Percentiles rank a stretch among this genome's conserved stretches.
Conservation (phyloP, 2,329 filamentous ascomycete species). For the Xylariaceae sp. region DNA sequence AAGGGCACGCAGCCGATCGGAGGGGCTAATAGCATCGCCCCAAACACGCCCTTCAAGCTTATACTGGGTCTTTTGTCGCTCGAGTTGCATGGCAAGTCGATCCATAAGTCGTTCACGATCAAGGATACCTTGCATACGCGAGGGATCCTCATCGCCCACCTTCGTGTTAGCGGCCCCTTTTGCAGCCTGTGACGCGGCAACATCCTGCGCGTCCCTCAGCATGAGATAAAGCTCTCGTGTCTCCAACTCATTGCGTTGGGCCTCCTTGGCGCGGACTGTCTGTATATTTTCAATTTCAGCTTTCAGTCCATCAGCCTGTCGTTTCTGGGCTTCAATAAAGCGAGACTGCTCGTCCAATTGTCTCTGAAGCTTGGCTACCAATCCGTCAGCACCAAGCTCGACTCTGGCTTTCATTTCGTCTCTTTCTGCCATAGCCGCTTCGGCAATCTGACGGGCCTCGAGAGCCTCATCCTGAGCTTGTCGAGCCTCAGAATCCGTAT, state of each 20-base stretch:
- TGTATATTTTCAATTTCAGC: slow-evolving; percentile 84
- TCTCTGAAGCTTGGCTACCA: slow-evolving; percentile 87
- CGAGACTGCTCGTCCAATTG: slow-evolving; percentile 89
- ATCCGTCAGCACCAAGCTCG: slow-evolving; percentile 84
- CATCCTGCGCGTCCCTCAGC: slow-evolving; percentile 94
- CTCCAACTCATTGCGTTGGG: slow-evolving; percentile 92
- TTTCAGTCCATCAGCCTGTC: slow-evolving; percentile 83
- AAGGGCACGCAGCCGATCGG: slow-evolving; percentile 83
- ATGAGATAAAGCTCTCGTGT: slow-evolving; percentile 96
- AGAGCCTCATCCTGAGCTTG: slow-evolving; percentile 88
- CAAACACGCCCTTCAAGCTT: slow-evolving; percentile 93
- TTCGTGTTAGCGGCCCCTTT: slow-evolving; percentile 50
- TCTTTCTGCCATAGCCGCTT: slow-evolving; percentile 90
- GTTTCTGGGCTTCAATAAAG: slow-evolving; percentile 81
- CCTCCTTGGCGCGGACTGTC: slow-evolving; percentile 78
- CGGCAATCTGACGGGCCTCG: slow-evolving; percentile 86
- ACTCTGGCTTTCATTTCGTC: slow-evolving; percentile 89
- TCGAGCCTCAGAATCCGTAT: slow-evolving; percentile 91
- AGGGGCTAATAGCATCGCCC: slow-evolving; percentile 76
- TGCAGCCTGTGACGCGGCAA: slow-evolving; percentile 77
- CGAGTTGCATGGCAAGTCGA: slow-evolving; percentile 88
- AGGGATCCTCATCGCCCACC: slow-evolving; percentile 59
- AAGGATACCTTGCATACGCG: slow-evolving; percentile 83
- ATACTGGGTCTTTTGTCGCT: slow-evolving; percentile 95
- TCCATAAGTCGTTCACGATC: slow-evolving; percentile 91